A percentile compares a stretch with the other conserved stretches of the same genome.
Conservation (phyloP, 805 yeast species). For the Jamesozyma rosinii region DNA sequence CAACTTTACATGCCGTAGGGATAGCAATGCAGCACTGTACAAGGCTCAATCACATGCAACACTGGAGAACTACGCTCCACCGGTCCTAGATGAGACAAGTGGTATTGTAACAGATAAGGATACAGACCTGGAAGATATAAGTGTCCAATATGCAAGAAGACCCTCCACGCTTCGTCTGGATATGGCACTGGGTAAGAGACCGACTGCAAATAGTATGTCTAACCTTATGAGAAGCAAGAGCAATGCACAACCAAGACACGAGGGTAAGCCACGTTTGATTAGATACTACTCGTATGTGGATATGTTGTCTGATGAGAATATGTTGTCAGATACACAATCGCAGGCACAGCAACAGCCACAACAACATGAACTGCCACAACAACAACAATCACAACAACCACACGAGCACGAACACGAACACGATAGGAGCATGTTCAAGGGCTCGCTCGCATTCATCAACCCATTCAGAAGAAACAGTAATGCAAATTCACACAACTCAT, state of each 20-base stretch:
- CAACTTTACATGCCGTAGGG: no score
- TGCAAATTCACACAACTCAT: neutral
- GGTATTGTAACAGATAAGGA: constrained; percentile 51
- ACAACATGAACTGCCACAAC: no score
- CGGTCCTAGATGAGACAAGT: constrained; percentile 71
- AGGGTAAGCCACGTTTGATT: constrained; percentile 18
- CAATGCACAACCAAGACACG: neutral
- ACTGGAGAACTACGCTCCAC: constrained; percentile 63
- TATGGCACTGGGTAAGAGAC: constrained; percentile 14
- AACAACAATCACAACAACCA: no score
- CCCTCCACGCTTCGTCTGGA: constrained; percentile 44
- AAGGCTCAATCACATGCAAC: constrained; percentile 26
- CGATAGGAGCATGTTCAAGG: neutral
- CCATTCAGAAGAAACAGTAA: constrained; percentile 1
- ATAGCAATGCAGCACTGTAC: neutral
- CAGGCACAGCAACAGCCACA: no score
- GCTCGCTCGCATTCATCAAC: neutral
- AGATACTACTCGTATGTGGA: constrained; percentile 73
- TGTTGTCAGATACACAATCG: no score
- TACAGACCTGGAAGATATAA: constrained; percentile 64
- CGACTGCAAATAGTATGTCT: neutral
- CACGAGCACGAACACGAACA: neutral
- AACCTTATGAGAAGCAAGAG: neutral
- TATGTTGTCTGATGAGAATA: constrained; percentile 51
- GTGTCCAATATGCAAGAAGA: constrained; percentile 44